These are phyloP conservation scores for Dothistroma septosporum DNA, from an alignment of 2,329 filamentous ascomycete genomes.

Conservation along the genomic window DNA sequence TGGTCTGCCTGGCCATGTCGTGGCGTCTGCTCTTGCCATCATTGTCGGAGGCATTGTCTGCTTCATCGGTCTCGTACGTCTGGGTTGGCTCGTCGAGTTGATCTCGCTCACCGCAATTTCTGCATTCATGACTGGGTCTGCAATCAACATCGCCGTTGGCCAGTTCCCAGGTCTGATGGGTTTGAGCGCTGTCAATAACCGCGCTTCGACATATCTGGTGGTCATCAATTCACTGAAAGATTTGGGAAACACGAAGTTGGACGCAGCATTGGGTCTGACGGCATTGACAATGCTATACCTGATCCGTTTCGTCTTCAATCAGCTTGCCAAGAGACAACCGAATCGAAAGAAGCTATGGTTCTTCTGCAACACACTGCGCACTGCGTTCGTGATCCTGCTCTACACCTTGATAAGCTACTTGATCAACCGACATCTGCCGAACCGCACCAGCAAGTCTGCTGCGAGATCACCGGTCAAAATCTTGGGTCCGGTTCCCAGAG, in stretches of 20 bases:
- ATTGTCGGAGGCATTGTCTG: conserved; percentile 73
- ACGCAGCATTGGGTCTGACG: conserved; percentile 84
- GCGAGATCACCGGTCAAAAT: conserved; percentile 62
- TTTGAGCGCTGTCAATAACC: conserved; percentile 64
- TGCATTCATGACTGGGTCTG: conserved; percentile 95
- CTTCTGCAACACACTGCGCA: conserved; percentile 85
- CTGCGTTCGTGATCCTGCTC: conserved; percentile 83
- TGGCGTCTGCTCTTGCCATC: conserved; percentile 75
- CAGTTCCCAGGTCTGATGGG: conserved; percentile 82
- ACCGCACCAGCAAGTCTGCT: conserved; percentile 24
- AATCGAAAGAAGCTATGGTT: conserved; percentile 71
- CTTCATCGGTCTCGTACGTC: conserved; percentile 71
- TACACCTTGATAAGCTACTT: conserved; percentile 90
- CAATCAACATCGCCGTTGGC: conserved; percentile 79
- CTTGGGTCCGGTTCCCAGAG: conserved; percentile 72
- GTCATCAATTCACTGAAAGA: conserved; percentile 78
- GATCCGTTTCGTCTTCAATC: conserved; percentile 64
- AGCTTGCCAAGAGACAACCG: conserved; percentile 65
- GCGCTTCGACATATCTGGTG: conserved; percentile 74
- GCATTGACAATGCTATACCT: conserved; percentile 73
- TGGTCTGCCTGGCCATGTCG: conserved; percentile 57
- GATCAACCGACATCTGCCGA: conserved; percentile 62
- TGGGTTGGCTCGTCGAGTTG: conserved; percentile 88
- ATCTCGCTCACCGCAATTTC: conserved; percentile 87
- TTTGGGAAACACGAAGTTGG: conserved; percentile 62